phyloP scores from a whole-genome alignment of 495 filamentous ascomycete genomes.

The Neurospora sp. region DNA sequence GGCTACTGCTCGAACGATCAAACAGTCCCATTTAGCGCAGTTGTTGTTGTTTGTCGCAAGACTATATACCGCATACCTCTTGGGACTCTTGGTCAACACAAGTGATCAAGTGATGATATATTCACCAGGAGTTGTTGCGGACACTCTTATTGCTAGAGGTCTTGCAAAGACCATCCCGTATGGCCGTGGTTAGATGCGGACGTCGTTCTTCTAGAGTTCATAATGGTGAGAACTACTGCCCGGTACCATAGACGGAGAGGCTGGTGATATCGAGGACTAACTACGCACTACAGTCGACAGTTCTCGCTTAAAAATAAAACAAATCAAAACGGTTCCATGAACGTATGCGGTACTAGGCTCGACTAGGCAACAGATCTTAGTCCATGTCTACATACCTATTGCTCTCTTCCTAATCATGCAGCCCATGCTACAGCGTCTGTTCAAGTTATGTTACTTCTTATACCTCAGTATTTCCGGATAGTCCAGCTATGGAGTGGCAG shows the following conservation, averaged over 20 bases:
- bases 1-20: background rate
- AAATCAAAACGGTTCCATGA: background rate
- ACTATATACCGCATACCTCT: background rate
- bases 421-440: background rate
- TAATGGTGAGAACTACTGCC: background rate
- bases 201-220: background rate
- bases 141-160: background rate
- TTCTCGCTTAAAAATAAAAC: background rate
- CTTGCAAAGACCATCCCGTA: background rate
- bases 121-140: background rate
- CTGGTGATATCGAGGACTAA: background rate
- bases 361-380: background rate
- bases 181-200: background rate
- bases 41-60: background rate
- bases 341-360: background rate
- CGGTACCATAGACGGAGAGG: background rate
- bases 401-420: background rate
- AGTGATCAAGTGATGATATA: background rate
- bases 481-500: background rate
- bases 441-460: background rate
- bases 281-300: background rate
- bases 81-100: background rate
- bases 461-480: background rate
- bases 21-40: background rate
- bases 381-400: background rate